These are phyloP conservation scores for Hippophae tibetana DNA, from an alignment of 306 rosid genomes.

Conservation along the genomic window DNA sequence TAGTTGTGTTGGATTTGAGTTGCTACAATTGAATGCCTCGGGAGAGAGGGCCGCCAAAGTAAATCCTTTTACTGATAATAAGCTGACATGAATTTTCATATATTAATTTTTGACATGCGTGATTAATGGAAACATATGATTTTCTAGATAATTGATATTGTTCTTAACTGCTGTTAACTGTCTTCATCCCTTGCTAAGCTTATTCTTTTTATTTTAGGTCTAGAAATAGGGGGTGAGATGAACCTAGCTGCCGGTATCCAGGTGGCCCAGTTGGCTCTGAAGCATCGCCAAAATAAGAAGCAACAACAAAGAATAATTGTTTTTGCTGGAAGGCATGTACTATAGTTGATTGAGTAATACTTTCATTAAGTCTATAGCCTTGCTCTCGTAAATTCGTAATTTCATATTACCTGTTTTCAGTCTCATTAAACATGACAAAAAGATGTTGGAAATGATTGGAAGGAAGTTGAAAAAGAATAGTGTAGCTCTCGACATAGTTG, in stretches of 20 bases:
- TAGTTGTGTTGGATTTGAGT: too few species aligned
- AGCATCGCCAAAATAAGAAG: conserved; percentile 95
- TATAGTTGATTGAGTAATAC: conserved; percentile 3
- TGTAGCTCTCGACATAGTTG: conserved; percentile 79
- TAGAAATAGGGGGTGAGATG: conserved; percentile 92
- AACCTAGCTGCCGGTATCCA: conserved; percentile 90
- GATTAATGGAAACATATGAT: too few species aligned
- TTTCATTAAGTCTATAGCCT: conserved; percentile 1
- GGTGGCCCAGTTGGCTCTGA: conserved; percentile 95
- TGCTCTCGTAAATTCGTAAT: conserved; percentile 1
- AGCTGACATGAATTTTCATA: too few species aligned
- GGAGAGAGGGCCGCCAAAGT: too few species aligned
- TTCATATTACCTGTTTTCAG: conserved; percentile 31
- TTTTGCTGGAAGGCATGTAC: conserved; percentile 73
- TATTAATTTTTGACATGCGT: too few species aligned
- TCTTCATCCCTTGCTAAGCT: neutral
- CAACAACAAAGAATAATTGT: conserved; percentile 95
- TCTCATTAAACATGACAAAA: conserved; percentile 67
- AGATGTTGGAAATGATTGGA: conserved; percentile 73
- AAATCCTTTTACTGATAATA: too few species aligned
- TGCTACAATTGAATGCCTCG: too few species aligned
- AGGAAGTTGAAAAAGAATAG: conserved; percentile 84
- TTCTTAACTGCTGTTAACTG: neutral
- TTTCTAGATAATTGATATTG: too few species aligned
- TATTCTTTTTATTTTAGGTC: conserved; percentile 32